phyloP scores from a whole-genome alignment of 2,329 filamentous ascomycete species.

The Colletotrichum musae region DNA sequence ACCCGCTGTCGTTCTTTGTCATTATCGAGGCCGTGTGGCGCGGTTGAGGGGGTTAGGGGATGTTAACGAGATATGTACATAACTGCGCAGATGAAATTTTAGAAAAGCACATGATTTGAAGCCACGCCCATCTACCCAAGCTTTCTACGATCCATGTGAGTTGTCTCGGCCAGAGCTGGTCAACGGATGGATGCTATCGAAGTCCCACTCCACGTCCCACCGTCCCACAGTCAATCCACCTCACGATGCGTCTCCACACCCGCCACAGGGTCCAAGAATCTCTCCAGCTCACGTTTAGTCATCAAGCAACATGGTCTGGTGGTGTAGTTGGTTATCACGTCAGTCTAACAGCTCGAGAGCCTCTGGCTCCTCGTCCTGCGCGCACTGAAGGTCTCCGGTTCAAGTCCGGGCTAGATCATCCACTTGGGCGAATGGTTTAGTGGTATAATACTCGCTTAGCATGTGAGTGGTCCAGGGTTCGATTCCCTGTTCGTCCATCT shows the following conservation, averaged over 20 bases:
- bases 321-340: constrained; percentile 64
- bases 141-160: no score
- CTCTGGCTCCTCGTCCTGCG: neutral
- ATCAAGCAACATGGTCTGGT: constrained; percentile 41
- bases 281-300: neutral
- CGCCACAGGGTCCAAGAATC: neutral
- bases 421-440: constrained; percentile 33
- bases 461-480: constrained; percentile 39
- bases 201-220: constrained; percentile 1
- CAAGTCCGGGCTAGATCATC: constrained; percentile 39
- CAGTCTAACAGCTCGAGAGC: constrained; percentile 57
- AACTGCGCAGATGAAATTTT: neutral
- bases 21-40: constrained; percentile 56
- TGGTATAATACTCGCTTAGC: constrained; percentile 41
- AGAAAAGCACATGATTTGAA: constrained; percentile 1
- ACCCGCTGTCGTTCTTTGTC: constrained; percentile 54
- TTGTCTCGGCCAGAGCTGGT: neutral
- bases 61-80: neutral
- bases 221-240: neutral
- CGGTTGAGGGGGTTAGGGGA: constrained; percentile 34
- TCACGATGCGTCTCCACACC: constrained; percentile 20
- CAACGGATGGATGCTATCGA: neutral
- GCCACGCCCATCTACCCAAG: no score
- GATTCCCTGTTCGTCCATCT: constrained; percentile 33
- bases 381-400: constrained; percentile 42